phyloP scores from a whole-genome alignment of 1,284 basidiomycete genomes.

The Schizophyllum commune region DNA sequence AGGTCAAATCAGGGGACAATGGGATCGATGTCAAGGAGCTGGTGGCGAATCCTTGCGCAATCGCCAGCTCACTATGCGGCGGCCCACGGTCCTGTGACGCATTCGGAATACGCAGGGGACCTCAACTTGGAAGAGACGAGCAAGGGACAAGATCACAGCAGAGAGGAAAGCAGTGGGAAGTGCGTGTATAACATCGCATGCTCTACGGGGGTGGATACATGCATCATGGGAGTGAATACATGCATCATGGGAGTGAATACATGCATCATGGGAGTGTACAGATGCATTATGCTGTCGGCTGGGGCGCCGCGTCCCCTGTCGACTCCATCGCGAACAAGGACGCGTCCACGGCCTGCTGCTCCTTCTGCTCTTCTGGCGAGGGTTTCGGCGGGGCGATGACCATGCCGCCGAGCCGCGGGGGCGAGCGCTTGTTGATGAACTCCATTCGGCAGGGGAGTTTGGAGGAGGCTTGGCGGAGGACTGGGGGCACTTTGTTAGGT shows the following conservation, averaged over 20 bases:
- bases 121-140: no score
- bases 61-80: neutral
- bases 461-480: constrained; percentile 81
- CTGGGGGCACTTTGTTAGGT: constrained; percentile 32
- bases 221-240: neutral
- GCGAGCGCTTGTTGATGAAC: constrained; percentile 69
- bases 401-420: constrained; percentile 75
- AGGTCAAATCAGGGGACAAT: no score
- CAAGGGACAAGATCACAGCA: no score
- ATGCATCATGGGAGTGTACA: neutral
- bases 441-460: constrained; percentile 90
- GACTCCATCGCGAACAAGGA: neutral
- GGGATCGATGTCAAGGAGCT: no score
- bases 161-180: no score
- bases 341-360: neutral
- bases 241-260: neutral
- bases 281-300: neutral
- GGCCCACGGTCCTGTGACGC: neutral
- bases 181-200: no score
- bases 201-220: no score
- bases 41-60: neutral
- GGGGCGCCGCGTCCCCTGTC: neutral
- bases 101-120: neutral
- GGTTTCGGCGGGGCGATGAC: constrained; percentile 40
- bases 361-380: neutral